phyloP scores from a whole-genome alignment of 352 stramenopile genomes.

The Phytopythium montanum region DNA sequence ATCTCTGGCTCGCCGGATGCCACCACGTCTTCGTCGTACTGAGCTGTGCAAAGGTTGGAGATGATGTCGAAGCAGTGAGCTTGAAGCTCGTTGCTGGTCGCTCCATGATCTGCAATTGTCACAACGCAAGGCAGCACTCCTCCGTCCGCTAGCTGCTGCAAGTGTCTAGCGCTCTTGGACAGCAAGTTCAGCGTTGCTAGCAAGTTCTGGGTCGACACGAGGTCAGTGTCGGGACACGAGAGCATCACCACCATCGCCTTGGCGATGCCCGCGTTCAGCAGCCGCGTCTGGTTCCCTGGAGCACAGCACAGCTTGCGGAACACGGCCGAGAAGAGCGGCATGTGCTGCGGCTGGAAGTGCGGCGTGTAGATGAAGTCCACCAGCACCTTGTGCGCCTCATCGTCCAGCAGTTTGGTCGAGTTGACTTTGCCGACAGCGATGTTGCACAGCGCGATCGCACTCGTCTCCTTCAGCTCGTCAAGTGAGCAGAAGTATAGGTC shows the following conservation, averaged over 20 bases:
- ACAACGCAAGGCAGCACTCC: conserved; percentile 52
- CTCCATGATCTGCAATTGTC: conserved; percentile 30
- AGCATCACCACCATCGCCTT: conserved; percentile 52
- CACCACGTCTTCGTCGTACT: conserved; percentile 48
- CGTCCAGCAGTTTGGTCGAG: conserved; percentile 49
- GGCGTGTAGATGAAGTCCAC: conserved; percentile 51
- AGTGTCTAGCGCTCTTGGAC: conserved; percentile 39
- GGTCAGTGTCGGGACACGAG: conserved; percentile 18
- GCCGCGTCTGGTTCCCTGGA: conserved; percentile 47
- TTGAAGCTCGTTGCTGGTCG: conserved; percentile 26
- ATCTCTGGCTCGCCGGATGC: conserved; percentile 26
- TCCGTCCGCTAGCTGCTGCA: conserved; percentile 40
- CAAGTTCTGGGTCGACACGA: conserved; percentile 37
- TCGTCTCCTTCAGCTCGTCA: conserved; percentile 51
- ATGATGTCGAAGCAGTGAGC: conserved; percentile 71
- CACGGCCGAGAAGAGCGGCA: conserved; percentile 40
- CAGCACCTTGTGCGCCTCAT: conserved; percentile 42
- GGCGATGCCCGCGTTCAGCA: conserved; percentile 41
- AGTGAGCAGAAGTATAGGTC: conserved; percentile 45
- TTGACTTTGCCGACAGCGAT: conserved; percentile 65
- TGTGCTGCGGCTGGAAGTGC: conserved; percentile 31
- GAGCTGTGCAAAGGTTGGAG: conserved; percentile 56
- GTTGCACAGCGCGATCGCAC: conserved; percentile 57
- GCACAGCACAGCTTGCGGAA: conserved; percentile 62
- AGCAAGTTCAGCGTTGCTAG: conserved; percentile 46